A percentile compares a stretch with the other conserved stretches of the same genome.
Conservation (phyloP, 2,329 filamentous ascomycete species). For the Venturia aucupariae region DNA sequence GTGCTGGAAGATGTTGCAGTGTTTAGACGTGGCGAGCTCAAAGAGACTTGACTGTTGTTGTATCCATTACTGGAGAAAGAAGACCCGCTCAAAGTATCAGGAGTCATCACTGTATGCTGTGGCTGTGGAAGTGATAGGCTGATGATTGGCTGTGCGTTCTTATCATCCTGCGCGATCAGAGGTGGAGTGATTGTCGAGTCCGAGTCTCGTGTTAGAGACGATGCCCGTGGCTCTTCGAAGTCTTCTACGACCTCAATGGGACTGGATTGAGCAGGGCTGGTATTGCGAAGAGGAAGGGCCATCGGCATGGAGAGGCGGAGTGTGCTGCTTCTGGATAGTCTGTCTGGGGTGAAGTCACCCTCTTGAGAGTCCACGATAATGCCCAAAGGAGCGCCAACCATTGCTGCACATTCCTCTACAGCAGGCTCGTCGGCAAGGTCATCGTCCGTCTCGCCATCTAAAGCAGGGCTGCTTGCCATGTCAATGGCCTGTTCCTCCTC, state of each 20-base stretch:
- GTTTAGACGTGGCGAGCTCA: conserved; percentile 63
- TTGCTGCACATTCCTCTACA: background rate
- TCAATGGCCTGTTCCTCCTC: conserved; percentile 36
- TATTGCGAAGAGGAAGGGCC: background rate
- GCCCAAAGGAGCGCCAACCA: background rate
- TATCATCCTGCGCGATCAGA: conserved; percentile 23
- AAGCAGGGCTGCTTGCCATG: conserved; percentile 28
- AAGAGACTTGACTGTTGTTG: conserved; percentile 51
- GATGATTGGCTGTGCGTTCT: conserved; percentile 29
- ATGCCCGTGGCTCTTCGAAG: conserved; percentile 38
- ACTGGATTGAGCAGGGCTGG: conserved; percentile 1
- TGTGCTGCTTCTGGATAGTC: conserved; percentile 12
- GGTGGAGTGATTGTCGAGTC: conserved; percentile 38
- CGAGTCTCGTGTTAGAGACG: conserved; percentile 40
- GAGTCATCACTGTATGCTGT: conserved; percentile 49
- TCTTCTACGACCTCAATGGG: conserved; percentile 35
- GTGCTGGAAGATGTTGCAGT: conserved; percentile 59
- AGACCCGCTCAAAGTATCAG: conserved; percentile 48
- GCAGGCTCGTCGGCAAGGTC: background rate
- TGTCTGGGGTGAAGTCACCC: conserved; percentile 16
- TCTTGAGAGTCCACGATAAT: background rate
- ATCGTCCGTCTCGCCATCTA: conserved; percentile 29
- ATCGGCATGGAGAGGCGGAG: background rate
- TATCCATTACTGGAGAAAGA: conserved; percentile 56
- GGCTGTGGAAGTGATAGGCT: conserved; percentile 28